Base-by-base conservation (phyloP, 192 early-diverging fungal genomes). In the Backusella australiensis region DNA sequence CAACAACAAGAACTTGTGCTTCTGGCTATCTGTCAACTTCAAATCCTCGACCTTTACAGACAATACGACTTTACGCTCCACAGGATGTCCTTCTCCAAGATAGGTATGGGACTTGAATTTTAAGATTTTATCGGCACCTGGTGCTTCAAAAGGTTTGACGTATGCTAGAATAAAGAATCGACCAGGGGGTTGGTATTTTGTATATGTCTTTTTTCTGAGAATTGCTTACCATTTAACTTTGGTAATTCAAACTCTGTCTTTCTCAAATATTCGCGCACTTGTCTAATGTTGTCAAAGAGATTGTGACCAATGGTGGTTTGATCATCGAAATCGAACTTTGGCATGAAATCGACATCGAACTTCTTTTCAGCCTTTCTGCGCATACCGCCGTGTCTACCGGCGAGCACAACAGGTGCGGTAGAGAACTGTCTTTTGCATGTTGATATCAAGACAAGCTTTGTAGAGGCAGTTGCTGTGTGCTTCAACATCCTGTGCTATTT, bases 1-100 rank as follows among this genome's bases (percentile, higher is more conserved):
- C 36, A 93, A 65, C 26, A 93, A 74, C 23, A 91, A 73, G 42
- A 92, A 85, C 69, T 92, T 92, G 76, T 92, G 90, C 46, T 80
- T 70, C 59, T 91, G 77, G 1, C 68, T 71, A 38, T 82, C 76
- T 6, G 78, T 85, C 63, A 92, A 75, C 0, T 78, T 65, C 63
- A 92, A 75, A 77, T 82, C 67, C 46, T 77, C 4, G 6, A 87
- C 76, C 36, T 82, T 78, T 32, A 91, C 86, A 12, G 84, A 86
- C 34, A 93, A 41, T 21, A 86, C 83, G 6, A 87, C 87, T 74
- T 87, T 86, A 21, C 79, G 82, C 39, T 89, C 83, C 26, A 78
- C 82, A 56, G 86, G 85, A 78, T 85, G 85, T 23, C 79, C 83
- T 80, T 90, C 89, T 12, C 87, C 87, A 36, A 86, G 65, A 67